Base-by-base conservation (phyloP, 2,329 filamentous ascomycete genomes). In the Kalmusia sp. region DNA sequence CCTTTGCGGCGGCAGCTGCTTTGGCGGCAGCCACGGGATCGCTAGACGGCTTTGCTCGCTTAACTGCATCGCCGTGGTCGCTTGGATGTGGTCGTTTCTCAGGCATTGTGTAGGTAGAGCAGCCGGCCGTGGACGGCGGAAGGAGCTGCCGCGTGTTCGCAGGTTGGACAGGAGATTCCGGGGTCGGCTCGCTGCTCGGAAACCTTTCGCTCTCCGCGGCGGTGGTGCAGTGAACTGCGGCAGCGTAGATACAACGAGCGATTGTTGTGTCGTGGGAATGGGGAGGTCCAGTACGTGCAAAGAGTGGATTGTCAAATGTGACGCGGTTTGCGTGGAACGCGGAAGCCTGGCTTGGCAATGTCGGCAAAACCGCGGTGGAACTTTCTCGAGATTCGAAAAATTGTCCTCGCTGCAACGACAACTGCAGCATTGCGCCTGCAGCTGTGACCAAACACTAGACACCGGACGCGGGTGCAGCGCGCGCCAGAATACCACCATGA, bases 71-170 rank as follows among this genome's bases (percentile, higher is more conserved):
- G 56, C 65, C 69, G 51, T 67, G 63, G 25, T 64, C 67, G 37
- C 72, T 75, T 9, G 73, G 69, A 51, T 74, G 61, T 1, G 77
- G 75, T 47, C 79, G 75, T 62, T 81, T 81, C 51, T 77, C 77
- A 24, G 76, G 77, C 59, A 48, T 71, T 41, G 48, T 30, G 44
- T 19, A 9, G 48, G 27, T 19, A 58, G 48, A 49, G 30, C n/a
- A 15, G 55, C 38, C 21, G 52, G 25, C 39, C 14, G 49, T 46
- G 27, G 49, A 49, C 30, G 40, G 30, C 38, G 41, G 38, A 22
- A 4, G 49, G 21, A 48, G 17, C 19, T 31, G 51, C 35, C 24
- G 43, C 37, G 52, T 31, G 40, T 8, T 15, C 22, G 31, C 27
- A 21, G 27, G 28, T 24, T 22, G 12, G 24, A 15, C 19, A 34